Evolutionary conservation across 192 early-diverging fungal genomes (phyloP), one percentile per base, ranked within the genome.

Genomic region (Backusella macrospora): DNA sequence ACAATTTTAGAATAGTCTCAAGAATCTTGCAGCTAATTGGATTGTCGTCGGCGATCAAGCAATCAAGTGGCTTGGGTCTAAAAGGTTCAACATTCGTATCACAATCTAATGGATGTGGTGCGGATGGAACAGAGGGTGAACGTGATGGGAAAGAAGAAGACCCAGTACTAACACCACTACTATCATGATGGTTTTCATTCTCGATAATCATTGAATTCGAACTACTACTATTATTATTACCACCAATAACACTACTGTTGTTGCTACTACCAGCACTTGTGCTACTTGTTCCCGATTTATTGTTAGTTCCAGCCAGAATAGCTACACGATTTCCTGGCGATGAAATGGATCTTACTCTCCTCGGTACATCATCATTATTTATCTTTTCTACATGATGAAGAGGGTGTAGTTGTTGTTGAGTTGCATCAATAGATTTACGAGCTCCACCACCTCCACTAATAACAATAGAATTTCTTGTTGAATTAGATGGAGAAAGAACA

Each of bases 11-110:
- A 71, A 96, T 90, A n/a, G 92, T 93, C 80, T 98, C 96, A 72
- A 98, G 76, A 69, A 98, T 93, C 78, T 95, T 94, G 70, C 89
- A 87, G 48, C 90, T 89, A 47, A 96, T 92, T 6, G 94, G 94
- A 72, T 98, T 98, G 78, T 96, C 94, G 70, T 98, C 96, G 5
- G 92, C 96, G 49, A 98, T 88, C 15, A 98, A 75, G 77, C 89
- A 90, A 75, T 87, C 84, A 5, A 85, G 40, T 34, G 59, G 59
- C 29, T 67, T 52, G n/a, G 45, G 34, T 38, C 18, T 34, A 42
- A 1, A 14, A 0, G 7, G 2, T 5, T 34, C 42, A 5, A 12
- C 6, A n/a, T 34, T 39, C 0, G 29, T 34, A 34, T 39, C 37
- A 42, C 23, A 49, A 42, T 49, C 48, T 42, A 59, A 71, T 44